Percentiles rank a stretch among this genome's conserved stretches.
Conservation (phyloP, 306 rosid genomes). For the Trifolium repens region DNA sequence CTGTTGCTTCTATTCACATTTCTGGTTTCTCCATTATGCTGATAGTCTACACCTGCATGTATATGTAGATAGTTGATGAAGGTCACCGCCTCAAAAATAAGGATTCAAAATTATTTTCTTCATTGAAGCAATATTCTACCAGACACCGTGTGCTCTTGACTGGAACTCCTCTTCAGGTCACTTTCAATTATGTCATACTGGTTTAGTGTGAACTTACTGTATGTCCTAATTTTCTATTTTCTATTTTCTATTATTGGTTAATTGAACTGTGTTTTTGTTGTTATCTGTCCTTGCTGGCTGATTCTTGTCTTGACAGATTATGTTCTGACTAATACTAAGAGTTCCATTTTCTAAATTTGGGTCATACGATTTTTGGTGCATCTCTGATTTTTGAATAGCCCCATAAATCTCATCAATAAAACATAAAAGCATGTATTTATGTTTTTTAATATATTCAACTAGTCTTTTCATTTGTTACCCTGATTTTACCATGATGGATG, state of each 20-base stretch:
- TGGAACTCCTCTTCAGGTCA: constrained; percentile 99
- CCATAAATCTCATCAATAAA: constrained; percentile 7
- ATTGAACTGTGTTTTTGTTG: constrained; percentile 14
- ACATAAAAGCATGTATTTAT: neutral
- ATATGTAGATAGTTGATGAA: constrained; percentile 88
- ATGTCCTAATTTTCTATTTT: constrained; percentile 3
- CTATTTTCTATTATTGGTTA: neutral
- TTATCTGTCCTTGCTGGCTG: constrained; percentile 6
- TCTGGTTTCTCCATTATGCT: constrained; percentile 41
- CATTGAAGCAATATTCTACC: constrained; percentile 79
- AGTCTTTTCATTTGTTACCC: constrained; percentile 8
- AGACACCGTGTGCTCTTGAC: constrained; percentile 92
- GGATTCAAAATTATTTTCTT: constrained; percentile 96
- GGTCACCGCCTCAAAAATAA: constrained; percentile 98
- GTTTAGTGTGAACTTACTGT: constrained; percentile 15
- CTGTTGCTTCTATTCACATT: constrained; percentile 32
- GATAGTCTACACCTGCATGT: constrained; percentile 38
- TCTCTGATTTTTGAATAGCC: constrained; percentile 6
- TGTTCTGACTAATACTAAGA: constrained; percentile 11
- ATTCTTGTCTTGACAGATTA: constrained; percentile 16
- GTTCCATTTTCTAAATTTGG: constrained; percentile 29
- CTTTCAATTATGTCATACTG: constrained; percentile 37
- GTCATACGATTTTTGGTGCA: constrained; percentile 22
- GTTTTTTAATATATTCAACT: constrained; percentile 26
- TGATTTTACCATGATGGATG: constrained; percentile 11